Evolutionary conservation across 2,329 filamentous ascomycete species (phyloP), one percentile per base, ranked within the genome.

Genomic region (Colletotrichum coccodes): DNA sequence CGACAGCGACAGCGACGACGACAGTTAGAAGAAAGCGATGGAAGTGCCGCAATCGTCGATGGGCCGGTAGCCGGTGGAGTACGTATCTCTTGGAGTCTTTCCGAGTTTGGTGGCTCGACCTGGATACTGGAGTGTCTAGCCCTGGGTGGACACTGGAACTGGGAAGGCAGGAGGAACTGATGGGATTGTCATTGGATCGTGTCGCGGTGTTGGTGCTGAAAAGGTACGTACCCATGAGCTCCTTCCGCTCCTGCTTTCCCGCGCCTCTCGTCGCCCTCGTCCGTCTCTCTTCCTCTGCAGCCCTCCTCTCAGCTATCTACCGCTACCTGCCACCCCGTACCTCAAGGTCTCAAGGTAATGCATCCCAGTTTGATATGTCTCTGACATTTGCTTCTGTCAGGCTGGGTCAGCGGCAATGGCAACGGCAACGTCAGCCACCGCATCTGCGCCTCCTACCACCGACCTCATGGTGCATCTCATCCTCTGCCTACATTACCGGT

Each of bases 11-110:
- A 47, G 14, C 42, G 28, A 28, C 8, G 26, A 9, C 8, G 18
- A 23, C n/a, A 21, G 36, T 6, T 18, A 54, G 42, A 34, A 56
- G 36, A 40, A 21, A 21, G 30, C 18, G 23, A 26, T 61, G 47
- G 66, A 69, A 66, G 66, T 66, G 56, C 66, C 66, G 49, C 61
- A 69, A 69, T 69, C 61, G 61, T 69, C 47, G 28, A 54, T 65
- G 61, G 66, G 40, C 54, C 61, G 42, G 47, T 54, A 40, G 60
- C 53, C 21, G 30, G 53, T 40, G 30, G 28, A 23, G 40, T 23
- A 65, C 61, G 58, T 68, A 68, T 23, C 36, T 16, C 18, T 23
- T 34, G 61, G 44, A 44, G 44, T 57, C 5, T 28, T 53, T 52
- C 36, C 36, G 3, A 38, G 36, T 38, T 6, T 16, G 18, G 36